These are phyloP conservation scores for Acanthamoeba culbertsoni DNA, from an alignment of 208 protist species.

Conservation along the genomic window DNA sequence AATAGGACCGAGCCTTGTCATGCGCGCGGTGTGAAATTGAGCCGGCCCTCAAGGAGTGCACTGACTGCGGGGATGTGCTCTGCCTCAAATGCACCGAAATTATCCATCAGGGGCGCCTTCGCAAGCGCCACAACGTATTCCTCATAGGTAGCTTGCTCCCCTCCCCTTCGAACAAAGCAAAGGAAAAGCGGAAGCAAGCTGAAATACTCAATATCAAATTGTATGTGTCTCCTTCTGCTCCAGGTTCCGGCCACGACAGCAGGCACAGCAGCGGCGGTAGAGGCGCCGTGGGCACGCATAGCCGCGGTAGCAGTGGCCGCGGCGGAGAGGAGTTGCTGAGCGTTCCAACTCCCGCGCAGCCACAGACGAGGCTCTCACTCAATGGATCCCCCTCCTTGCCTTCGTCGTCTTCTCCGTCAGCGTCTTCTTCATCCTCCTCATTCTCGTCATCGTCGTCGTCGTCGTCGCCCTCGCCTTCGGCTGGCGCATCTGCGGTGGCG, in stretches of 20 bases:
- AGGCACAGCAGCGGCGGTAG: not conserved
- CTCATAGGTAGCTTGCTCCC: not conserved
- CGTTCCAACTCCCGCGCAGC: too few relatives aligned
- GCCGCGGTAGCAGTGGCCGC: not conserved
- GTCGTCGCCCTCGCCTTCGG: not conserved
- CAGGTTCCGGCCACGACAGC: not conserved
- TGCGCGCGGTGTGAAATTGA: slow-evolving; percentile 55
- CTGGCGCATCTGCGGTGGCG: too few relatives aligned
- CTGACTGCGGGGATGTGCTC: slow-evolving; percentile 6
- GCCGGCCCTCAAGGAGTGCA: not conserved
- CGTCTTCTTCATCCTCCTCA: too few relatives aligned
- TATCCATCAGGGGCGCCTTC: slow-evolving; percentile 25
- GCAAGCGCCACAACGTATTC: not conserved
- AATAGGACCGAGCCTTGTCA: not conserved
- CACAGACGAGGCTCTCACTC: too few relatives aligned
- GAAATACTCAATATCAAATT: too few relatives aligned
- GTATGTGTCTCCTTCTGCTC: not conserved
- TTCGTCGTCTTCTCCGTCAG: too few relatives aligned
- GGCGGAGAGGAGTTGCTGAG: not conserved
- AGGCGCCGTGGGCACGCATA: not conserved
- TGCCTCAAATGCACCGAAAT: slow-evolving; percentile 44
- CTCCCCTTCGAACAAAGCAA: not conserved
- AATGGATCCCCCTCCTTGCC: too few relatives aligned
- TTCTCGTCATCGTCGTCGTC: not conserved
- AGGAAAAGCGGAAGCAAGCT: not conserved